Evolutionary conservation across 2,329 filamentous ascomycete genomes (phyloP).

Genomic region (Aspergillus sp.): DNA sequence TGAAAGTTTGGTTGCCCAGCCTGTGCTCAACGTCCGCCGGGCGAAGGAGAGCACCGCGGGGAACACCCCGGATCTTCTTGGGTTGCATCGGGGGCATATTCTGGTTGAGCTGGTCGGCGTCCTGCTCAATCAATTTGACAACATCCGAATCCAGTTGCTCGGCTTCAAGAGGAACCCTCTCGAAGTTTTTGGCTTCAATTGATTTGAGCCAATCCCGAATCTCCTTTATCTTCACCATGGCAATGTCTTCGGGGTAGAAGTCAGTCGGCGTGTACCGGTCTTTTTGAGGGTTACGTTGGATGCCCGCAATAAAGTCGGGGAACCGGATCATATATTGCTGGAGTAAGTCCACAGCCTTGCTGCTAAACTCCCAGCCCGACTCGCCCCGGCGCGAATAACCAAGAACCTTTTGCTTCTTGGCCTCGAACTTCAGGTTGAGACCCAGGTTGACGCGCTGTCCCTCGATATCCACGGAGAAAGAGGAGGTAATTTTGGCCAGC

Average conservation of each 20-base stretch:
- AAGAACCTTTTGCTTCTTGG: slow-evolving; percentile 89
- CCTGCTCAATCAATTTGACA: slow-evolving; percentile 74
- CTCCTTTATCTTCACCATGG: slow-evolving; percentile 81
- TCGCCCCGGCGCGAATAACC: slow-evolving; percentile 87
- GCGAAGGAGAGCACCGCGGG: slow-evolving; percentile 82
- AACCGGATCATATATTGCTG: slow-evolving; percentile 89
- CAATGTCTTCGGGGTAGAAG: slow-evolving; percentile 73
- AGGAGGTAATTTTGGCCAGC: slow-evolving; percentile 92
- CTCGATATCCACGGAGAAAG: slow-evolving; percentile 80
- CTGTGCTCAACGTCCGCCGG: slow-evolving; percentile 95
- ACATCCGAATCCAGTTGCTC: slow-evolving; percentile 92
- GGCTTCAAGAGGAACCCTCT: slow-evolving; percentile 92
- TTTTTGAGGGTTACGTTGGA: slow-evolving; percentile 79
- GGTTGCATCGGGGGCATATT: slow-evolving; percentile 54
- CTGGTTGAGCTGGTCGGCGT: slow-evolving; percentile 63
- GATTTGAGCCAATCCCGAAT: slow-evolving; percentile 91
- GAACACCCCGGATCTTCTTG: slow-evolving; percentile 75
- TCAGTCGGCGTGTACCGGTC: slow-evolving; percentile 82
- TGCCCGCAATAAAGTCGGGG: slow-evolving; percentile 89
- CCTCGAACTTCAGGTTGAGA: slow-evolving; percentile 95
- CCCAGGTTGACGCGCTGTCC: slow-evolving; percentile 85
- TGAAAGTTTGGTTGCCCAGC: slow-evolving; percentile 78
- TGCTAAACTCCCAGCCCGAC: slow-evolving; percentile 94
- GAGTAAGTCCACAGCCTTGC: slow-evolving; percentile 75
- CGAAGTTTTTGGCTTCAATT: slow-evolving; percentile 86